These are phyloP conservation scores for Tilletia setariae DNA, from an alignment of 1,284 basidiomycete genomes.

Conservation along the genomic window DNA sequence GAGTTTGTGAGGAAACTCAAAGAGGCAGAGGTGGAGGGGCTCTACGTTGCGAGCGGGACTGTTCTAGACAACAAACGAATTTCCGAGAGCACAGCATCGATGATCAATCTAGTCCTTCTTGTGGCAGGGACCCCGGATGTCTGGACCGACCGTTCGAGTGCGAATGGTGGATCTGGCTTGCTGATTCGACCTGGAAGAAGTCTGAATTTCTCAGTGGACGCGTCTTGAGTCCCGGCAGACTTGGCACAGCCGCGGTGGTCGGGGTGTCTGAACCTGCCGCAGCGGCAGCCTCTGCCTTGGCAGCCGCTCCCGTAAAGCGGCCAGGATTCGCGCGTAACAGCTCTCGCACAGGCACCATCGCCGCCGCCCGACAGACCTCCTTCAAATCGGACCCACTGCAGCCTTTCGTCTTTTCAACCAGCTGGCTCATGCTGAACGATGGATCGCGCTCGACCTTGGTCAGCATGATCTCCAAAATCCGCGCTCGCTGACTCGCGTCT, in stretches of 20 bases:
- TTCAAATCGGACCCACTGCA: conserved; percentile 86
- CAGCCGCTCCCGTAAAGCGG: conserved; percentile 30
- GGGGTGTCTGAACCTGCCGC: neutral
- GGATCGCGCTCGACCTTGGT: conserved; percentile 60
- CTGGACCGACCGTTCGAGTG: conserved; percentile 12
- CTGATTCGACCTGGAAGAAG: conserved; percentile 46
- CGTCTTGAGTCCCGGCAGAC: conserved; percentile 20
- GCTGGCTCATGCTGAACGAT: conserved; percentile 64
- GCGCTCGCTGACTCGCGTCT: conserved; percentile 73
- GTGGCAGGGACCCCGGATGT: neutral
- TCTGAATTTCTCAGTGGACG: conserved; percentile 47
- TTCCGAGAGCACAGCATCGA: too few relatives aligned
- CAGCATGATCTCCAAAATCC: conserved; percentile 79
- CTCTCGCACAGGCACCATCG: conserved; percentile 54
- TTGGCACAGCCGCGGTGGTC: neutral
- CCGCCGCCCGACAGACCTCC: conserved; percentile 80
- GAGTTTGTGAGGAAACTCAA: too few relatives aligned
- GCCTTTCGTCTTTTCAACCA: conserved; percentile 74
- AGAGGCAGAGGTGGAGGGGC: too few relatives aligned
- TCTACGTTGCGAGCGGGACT: too few relatives aligned
- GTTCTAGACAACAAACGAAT: too few relatives aligned
- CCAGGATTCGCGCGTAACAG: conserved; percentile 46
- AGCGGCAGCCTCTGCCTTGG: conserved; percentile 3
- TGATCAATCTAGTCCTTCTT: conserved; percentile 18
- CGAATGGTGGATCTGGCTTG: conserved; percentile 15